These are phyloP conservation scores for Biscutella auriculata DNA, from an alignment of 441 rosid genomes.

Conservation along the genomic window DNA sequence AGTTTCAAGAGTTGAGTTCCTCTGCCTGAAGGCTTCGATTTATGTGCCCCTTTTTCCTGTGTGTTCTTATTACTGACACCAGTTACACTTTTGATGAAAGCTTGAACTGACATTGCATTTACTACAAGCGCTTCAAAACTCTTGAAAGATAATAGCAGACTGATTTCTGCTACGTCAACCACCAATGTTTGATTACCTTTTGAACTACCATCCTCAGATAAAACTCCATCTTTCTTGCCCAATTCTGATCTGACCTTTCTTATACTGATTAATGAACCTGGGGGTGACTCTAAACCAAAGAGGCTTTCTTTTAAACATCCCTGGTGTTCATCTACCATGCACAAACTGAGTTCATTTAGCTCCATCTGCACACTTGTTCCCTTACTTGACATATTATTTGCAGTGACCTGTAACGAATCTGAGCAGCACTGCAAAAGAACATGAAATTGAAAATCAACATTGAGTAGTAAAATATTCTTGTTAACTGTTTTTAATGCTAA, in stretches of 20 bases:
- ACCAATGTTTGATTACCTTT: constrained; percentile 50
- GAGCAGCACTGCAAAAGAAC: constrained; percentile 51
- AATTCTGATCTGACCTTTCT: constrained; percentile 68
- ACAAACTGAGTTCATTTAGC: constrained; percentile 76
- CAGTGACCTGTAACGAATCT: constrained; percentile 74
- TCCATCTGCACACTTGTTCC: constrained; percentile 77
- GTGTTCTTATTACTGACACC: constrained; percentile 41
- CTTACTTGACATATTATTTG: constrained; percentile 63
- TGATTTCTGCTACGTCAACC: constrained; percentile 75
- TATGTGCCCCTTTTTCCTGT: constrained; percentile 33
- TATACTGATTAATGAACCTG: constrained; percentile 65
- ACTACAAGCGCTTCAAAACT: constrained; percentile 56
- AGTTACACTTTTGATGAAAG: constrained; percentile 47
- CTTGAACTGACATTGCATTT: constrained; percentile 61
- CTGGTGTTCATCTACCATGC: constrained; percentile 75
- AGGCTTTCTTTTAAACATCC: constrained; percentile 71
- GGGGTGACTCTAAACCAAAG: constrained; percentile 66
- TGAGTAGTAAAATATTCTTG: neutral
- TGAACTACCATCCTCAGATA: constrained; percentile 42
- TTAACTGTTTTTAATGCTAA: neutral
- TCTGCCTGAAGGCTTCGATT: constrained; percentile 61
- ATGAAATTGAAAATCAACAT: neutral
- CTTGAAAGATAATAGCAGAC: constrained; percentile 52
- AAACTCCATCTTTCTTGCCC: constrained; percentile 63
- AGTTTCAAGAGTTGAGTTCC: constrained; percentile 69